Percentiles rank a stretch among this genome's conserved stretches.
Evolutionary conservation across 495 filamentous ascomycete genomes (phyloP).

Genomic region (Penicillium longicatenatum): DNA sequence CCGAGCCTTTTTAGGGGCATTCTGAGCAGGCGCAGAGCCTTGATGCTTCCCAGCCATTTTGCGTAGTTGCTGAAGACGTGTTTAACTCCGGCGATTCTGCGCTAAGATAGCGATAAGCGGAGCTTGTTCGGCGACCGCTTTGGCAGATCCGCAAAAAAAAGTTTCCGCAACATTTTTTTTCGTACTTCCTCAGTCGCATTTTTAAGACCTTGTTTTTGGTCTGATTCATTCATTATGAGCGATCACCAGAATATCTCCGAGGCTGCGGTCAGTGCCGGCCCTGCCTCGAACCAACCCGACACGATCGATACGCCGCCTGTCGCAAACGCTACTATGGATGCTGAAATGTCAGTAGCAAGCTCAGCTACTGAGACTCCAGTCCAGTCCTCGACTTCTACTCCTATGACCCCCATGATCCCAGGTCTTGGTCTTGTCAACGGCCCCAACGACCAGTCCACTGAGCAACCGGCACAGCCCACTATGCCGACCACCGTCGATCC

Average conservation of each 20-base stretch:
- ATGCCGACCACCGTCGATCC: background rate
- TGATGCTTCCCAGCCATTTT: conserved; percentile 14
- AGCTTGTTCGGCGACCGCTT: conserved; percentile 33
- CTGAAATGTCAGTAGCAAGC: conserved; percentile 27
- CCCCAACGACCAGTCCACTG: conserved; percentile 18
- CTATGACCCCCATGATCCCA: conserved; percentile 35
- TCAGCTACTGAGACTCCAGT: conserved; percentile 4
- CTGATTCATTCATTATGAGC: conserved; percentile 40
- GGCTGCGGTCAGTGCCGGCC: conserved; percentile 21
- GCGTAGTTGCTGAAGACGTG: conserved; percentile 3
- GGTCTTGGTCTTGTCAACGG: conserved; percentile 43
- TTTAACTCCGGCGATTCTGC: conserved; percentile 3
- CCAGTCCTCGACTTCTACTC: conserved; percentile 12
- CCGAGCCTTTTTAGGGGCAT: conserved; percentile 34
- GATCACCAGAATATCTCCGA: conserved; percentile 33
- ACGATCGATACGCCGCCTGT: conserved; percentile 39
- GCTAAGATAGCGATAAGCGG: conserved; percentile 33
- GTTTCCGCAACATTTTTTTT: conserved; percentile 32
- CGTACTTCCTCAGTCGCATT: conserved; percentile 1
- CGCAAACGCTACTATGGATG: conserved; percentile 33
- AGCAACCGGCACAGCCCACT: conserved; percentile 17
- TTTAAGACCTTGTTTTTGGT: conserved; percentile 1
- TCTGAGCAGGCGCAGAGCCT: conserved; percentile 6
- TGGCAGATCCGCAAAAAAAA: conserved; percentile 41
- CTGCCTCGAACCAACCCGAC: conserved; percentile 26